These are phyloP conservation scores for Gleditsia sinensis DNA, from an alignment of 306 rosid genomes.

Conservation along the genomic window DNA sequence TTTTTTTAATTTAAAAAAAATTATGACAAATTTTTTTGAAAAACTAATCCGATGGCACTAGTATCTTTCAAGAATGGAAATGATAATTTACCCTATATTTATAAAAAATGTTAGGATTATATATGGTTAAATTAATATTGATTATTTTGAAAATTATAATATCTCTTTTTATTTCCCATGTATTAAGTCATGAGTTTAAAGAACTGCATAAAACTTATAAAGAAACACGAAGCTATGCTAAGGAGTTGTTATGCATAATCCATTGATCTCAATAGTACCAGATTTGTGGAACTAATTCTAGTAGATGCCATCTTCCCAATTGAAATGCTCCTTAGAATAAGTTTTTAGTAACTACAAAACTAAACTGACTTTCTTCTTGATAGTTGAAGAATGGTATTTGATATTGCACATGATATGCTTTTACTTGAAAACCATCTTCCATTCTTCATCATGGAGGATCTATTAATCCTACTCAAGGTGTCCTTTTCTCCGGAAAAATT, in stretches of 20 bases:
- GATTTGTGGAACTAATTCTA: conserved; percentile 13
- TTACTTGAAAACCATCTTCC: conserved; percentile 24
- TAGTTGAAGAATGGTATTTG: background rate
- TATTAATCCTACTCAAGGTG: background rate
- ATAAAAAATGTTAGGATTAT: too few species aligned
- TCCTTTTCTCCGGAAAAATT: background rate
- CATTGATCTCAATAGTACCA: background rate
- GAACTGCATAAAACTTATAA: background rate
- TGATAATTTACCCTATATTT: too few species aligned
- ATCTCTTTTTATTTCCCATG: too few species aligned
- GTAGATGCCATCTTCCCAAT: conserved; percentile 5
- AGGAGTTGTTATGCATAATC: background rate
- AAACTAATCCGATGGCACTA: too few species aligned
- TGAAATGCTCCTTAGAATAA: background rate
- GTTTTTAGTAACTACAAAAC: background rate
- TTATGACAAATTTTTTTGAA: too few species aligned
- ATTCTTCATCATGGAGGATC: conserved; percentile 3
- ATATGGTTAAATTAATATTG: too few species aligned
- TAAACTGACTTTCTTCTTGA: too few species aligned
- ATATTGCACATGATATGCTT: background rate
- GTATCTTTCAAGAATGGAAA: too few species aligned
- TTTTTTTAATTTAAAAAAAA: too few species aligned
- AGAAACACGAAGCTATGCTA: background rate
- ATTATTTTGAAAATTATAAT: too few species aligned
- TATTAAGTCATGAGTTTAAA: background rate